Evolutionary conservation across 2,329 filamentous ascomycete species (phyloP).

Genomic region (Verticillium tricorpus): DNA sequence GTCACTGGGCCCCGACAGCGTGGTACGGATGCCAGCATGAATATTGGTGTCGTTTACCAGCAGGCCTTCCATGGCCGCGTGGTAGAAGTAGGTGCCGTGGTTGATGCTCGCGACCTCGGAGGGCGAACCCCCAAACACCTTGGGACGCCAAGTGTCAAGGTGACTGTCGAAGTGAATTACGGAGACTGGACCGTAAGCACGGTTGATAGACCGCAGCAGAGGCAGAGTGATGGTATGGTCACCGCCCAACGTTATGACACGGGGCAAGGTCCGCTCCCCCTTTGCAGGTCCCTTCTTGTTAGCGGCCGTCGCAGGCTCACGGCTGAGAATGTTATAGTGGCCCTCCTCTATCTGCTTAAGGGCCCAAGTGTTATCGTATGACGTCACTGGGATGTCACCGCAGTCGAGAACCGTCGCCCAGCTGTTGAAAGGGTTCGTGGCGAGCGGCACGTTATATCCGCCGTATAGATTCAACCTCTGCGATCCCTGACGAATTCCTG

Average conservation of each 20-base stretch:
- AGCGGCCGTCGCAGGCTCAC: slow-evolving; percentile 65
- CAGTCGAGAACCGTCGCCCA: slow-evolving; percentile 81
- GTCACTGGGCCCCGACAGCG: slow-evolving; percentile 71
- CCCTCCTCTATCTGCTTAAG: slow-evolving; percentile 83
- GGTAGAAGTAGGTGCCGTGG: slow-evolving; percentile 87
- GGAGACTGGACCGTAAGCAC: slow-evolving; percentile 55
- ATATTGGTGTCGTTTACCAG: slow-evolving; percentile 80
- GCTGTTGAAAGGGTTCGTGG: slow-evolving; percentile 74
- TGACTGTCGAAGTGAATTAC: slow-evolving; percentile 62
- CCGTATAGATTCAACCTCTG: slow-evolving; percentile 82
- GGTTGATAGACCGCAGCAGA: slow-evolving; percentile 54
- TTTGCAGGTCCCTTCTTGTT: slow-evolving; percentile 63
- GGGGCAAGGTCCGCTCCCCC: slow-evolving; percentile 70
- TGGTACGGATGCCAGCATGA: slow-evolving; percentile 82
- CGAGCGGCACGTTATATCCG: slow-evolving; percentile 79
- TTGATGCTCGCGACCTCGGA: slow-evolving; percentile 74
- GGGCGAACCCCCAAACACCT: slow-evolving; percentile 80
- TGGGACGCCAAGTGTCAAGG: slow-evolving; percentile 66
- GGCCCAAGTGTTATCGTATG: slow-evolving; percentile 72
- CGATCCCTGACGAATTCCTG: slow-evolving; percentile 81
- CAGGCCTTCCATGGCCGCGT: slow-evolving; percentile 72
- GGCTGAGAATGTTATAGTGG: slow-evolving; percentile 70
- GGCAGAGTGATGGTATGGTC: slow-evolving; percentile 61
- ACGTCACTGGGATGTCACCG: slow-evolving; percentile 80
- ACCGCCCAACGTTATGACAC: slow-evolving; percentile 71